A percentile compares a stretch with the other conserved stretches of the same genome.
Evolutionary conservation across 345 rosid genomes (phyloP).

Genomic region (Anastatica hierochuntica): DNA sequence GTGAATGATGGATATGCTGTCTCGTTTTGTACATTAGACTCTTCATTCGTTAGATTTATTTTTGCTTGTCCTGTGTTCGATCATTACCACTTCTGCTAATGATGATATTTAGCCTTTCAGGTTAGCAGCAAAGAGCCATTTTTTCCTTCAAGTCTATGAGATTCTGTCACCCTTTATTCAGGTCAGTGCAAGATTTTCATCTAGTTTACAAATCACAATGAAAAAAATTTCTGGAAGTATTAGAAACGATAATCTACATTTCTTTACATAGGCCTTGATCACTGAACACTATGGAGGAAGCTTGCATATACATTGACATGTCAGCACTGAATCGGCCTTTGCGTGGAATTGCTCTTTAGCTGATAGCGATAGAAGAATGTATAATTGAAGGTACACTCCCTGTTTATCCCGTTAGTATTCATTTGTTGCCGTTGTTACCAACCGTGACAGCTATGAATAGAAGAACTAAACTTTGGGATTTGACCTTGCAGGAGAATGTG

Average conservation of each 20-base stretch:
- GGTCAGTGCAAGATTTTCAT: slow-evolving; percentile 38
- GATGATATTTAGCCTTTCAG: slow-evolving; percentile 27
- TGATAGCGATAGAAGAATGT: neutral
- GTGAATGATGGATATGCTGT: neutral
- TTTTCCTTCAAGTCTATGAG: slow-evolving; percentile 39
- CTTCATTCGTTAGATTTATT: neutral
- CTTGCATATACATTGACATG: slow-evolving; percentile 27
- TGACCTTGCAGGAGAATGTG: neutral
- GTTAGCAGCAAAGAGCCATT: slow-evolving; percentile 39
- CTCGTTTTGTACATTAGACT: neutral
- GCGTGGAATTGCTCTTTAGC: neutral
- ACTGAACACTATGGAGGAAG: slow-evolving; percentile 68
- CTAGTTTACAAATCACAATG: neutral
- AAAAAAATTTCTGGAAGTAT: neutral
- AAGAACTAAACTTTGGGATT: neutral
- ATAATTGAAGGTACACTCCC: neutral
- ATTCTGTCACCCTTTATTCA: slow-evolving; percentile 48
- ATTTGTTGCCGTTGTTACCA: too few relatives aligned
- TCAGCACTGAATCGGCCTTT: neutral
- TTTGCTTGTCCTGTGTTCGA: too few relatives aligned
- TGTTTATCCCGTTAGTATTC: neutral
- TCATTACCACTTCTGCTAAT: neutral
- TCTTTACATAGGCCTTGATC: slow-evolving; percentile 41
- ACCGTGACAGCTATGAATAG: too few relatives aligned
- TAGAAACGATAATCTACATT: neutral